Evolutionary conservation across 2,329 filamentous ascomycete genomes (phyloP).

Genomic region (Aspergillus uvarum): DNA sequence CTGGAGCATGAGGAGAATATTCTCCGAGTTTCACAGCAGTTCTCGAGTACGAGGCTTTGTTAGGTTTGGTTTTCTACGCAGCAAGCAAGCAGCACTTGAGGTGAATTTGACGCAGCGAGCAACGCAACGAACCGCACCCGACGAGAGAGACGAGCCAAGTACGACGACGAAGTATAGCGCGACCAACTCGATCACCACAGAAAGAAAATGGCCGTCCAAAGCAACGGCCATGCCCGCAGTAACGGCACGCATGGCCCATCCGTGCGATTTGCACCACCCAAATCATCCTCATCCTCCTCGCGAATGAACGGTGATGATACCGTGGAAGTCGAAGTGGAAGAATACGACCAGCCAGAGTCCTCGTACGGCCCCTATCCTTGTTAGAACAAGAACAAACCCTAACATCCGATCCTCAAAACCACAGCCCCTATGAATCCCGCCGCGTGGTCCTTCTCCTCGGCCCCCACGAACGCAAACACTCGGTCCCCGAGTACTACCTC

Average conservation of each 20-base stretch:
- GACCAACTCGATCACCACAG: neutral
- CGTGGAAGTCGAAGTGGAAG: neutral
- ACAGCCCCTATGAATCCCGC: slow-evolving; percentile 2
- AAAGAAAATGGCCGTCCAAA: neutral
- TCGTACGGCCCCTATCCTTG: neutral
- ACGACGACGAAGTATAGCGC: neutral
- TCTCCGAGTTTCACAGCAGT: neutral
- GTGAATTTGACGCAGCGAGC: no score
- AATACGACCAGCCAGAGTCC: slow-evolving; percentile 5
- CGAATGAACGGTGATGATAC: neutral
- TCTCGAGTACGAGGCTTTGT: no score
- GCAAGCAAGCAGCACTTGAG: no score
- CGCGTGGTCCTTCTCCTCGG: slow-evolving; percentile 1
- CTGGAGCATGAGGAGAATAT: neutral
- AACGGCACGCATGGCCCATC: neutral
- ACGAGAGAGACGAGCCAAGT: neutral
- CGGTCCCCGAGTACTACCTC: slow-evolving; percentile 5
- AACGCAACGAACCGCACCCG: no score
- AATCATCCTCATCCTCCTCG: neutral
- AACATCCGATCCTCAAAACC: neutral
- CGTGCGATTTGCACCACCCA: neutral
- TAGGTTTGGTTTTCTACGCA: no score
- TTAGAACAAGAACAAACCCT: neutral
- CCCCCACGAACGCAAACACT: slow-evolving; percentile 2
- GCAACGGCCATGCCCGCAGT: neutral